phyloP scores from a whole-genome alignment of 768 basidiomycete species.

The Rhodotorula babjevae region DNA sequence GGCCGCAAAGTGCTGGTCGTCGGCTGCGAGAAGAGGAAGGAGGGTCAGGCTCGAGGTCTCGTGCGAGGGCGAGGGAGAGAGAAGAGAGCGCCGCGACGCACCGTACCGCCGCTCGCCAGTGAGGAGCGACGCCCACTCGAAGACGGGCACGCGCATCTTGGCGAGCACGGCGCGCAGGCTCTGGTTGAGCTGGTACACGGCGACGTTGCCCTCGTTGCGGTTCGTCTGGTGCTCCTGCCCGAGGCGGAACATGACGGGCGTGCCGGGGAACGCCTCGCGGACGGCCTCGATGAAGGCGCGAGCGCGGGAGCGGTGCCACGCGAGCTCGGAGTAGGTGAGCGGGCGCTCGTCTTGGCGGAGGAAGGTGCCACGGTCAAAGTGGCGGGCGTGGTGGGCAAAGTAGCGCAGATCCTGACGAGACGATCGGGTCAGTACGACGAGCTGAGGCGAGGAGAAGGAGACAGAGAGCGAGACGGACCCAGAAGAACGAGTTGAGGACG shows the following conservation, averaged over 20 bases:
- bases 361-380: not conserved
- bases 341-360: not conserved
- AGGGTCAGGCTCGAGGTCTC: too few species aligned
- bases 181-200: conserved; percentile 17
- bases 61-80: not conserved
- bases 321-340: conserved; percentile 1
- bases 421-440: not conserved
- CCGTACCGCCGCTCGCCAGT: conserved; percentile 1
- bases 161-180: not conserved
- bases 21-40: not conserved
- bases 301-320: conserved; percentile 1
- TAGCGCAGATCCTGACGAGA: conserved; percentile 8
- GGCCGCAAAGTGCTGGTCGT: conserved; percentile 4
- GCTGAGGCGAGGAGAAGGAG: not conserved
- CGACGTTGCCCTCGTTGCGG: not conserved
- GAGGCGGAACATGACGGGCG: not conserved
- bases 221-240: not conserved
- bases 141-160: not conserved
- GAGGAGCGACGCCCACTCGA: not conserved
- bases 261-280: not conserved
- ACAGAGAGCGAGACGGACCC: not conserved
- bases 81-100: not conserved
- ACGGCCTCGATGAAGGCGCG: not conserved
- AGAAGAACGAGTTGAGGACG: conserved; percentile 2
- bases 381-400: conserved; percentile 1